Base-by-base conservation (phyloP, 108 stramenopile species). In the Nitzschia sp. region DNA sequence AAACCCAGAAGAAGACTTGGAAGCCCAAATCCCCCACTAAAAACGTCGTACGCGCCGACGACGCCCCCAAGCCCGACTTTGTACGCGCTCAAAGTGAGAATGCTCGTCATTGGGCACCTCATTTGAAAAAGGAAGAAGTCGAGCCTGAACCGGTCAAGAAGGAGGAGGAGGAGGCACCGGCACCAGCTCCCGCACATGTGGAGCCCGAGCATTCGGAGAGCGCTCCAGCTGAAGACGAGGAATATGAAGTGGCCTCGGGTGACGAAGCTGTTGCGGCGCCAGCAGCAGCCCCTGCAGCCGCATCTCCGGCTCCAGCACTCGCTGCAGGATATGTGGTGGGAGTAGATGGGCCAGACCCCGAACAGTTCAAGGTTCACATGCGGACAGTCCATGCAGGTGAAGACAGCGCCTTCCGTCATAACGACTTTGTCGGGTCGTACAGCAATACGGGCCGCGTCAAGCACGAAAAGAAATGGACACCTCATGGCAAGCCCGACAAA, bases 331-430 rank as follows among this genome's bases (percentile, higher is more conserved):
- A 18, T 8, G 33, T 62, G 24, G 61, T 42, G 38, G 6, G 9
- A 13, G 42, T 45, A 26, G 42, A 34, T 1, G 46, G 26, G 24
- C 61, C 61, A 2, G 27, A 62, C 9, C 61, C 61, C 18, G 61
- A 62, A 46, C 24, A 62, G 27, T 62, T 25, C 61, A 62, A 62
- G 61, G 32, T 62, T 26, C 61, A 62, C 36, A 62, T 62, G 36
- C 35, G 61, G 6, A 62, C 61, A 26, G 61, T 62, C 42, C 35
- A 62, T 42, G 38, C 36, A 1, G 58, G 30, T 13, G 61, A 62
- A 4, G 61, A 46, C 25, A 4, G 27, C 28, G 25, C 11, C 1
- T 23, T 45, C 1, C 36, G 42, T 1, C 61, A 62, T 5, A 25
- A 62, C 46, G 61, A 62, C 23, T 62, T 62, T 42, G 61, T 62